These are phyloP conservation scores for Colletotrichum theobromicola DNA, from an alignment of 2,329 filamentous ascomycete species.

Conservation along the genomic window DNA sequence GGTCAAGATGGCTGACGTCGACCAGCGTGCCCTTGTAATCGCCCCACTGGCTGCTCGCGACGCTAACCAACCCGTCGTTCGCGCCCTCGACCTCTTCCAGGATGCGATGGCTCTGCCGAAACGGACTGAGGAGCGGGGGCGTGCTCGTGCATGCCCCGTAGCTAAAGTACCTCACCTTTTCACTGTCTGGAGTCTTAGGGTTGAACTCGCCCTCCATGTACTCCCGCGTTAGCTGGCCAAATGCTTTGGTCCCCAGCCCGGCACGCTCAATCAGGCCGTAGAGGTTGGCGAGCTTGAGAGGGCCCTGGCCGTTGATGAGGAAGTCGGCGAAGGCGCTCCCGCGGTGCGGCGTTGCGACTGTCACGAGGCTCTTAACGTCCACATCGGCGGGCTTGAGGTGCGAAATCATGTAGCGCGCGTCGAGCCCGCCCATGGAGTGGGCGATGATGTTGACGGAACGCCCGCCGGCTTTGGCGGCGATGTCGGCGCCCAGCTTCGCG, in stretches of 20 bases:
- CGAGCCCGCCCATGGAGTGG: conserved; percentile 72
- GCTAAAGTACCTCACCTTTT: conserved; percentile 63
- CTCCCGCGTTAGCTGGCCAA: conserved; percentile 62
- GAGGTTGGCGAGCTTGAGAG: conserved; percentile 55
- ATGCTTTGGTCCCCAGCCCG: conserved; percentile 64
- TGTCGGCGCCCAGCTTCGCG: conserved; percentile 59
- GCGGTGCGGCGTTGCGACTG: conserved; percentile 59
- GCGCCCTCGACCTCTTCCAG: conserved; percentile 58
- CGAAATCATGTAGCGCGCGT: conserved; percentile 70
- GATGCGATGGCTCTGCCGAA: conserved; percentile 57
- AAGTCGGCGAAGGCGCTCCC: conserved; percentile 63
- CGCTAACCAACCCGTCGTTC: conserved; percentile 73
- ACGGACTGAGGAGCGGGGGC: conserved; percentile 70
- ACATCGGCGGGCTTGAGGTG: conserved; percentile 52
- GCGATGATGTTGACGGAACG: conserved; percentile 77
- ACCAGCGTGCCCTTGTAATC: conserved; percentile 68
- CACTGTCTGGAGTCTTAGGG: conserved; percentile 56
- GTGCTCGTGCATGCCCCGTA: conserved; percentile 59
- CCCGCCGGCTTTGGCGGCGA: conserved; percentile 49
- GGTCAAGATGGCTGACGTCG: conserved; percentile 66
- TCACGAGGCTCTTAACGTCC: conserved; percentile 56
- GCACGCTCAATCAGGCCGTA: conserved; percentile 56
- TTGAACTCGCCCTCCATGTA: conserved; percentile 68
- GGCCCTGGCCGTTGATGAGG: conserved; percentile 51
- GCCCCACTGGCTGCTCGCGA: conserved; percentile 66